Percentiles rank a stretch among this genome's conserved stretches.
Evolutionary conservation across 2,329 filamentous ascomycete genomes (phyloP).

Genomic region (Aspergillus chevalieri): DNA sequence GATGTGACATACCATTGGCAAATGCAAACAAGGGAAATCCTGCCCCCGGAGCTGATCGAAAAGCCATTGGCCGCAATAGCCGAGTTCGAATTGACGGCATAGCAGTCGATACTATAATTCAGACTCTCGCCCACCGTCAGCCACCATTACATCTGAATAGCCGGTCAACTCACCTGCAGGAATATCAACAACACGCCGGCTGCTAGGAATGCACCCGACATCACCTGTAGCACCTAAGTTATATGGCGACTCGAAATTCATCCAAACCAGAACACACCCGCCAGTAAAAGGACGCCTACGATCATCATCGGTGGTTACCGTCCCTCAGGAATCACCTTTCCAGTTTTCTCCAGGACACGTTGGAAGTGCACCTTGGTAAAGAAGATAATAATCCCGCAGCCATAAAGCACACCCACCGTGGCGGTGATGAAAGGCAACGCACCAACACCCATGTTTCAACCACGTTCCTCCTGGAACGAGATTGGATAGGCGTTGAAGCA

Average conservation of each 20-base stretch:
- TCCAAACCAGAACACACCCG: conserved; percentile 47
- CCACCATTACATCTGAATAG: not conserved
- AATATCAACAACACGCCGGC: conserved; percentile 40
- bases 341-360: conserved; percentile 10
- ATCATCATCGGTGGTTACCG: conserved; percentile 44
- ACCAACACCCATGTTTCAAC: conserved; percentile 37
- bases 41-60: conserved; percentile 22
- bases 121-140: conserved; percentile 12
- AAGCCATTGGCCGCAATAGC: conserved; percentile 30
- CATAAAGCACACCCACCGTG: conserved; percentile 38
- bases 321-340: conserved; percentile 31
- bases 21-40: conserved; percentile 26
- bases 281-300: conserved; percentile 37
- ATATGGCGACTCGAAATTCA: conserved; percentile 42
- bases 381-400: conserved; percentile 22
- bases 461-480: conserved; percentile 35
- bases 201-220: conserved; percentile 41
- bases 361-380: conserved; percentile 28
- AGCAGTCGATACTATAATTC: conserved; percentile 33
- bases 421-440: conserved; percentile 44
- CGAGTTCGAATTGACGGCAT: conserved; percentile 24
- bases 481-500: conserved; percentile 33
- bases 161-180: conserved; percentile 8
- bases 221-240: conserved; percentile 42
- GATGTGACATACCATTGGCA: conserved; percentile 6